Base-by-base conservation (phyloP, 139 green algal species). In the Chlamydomonas sp. region DNA sequence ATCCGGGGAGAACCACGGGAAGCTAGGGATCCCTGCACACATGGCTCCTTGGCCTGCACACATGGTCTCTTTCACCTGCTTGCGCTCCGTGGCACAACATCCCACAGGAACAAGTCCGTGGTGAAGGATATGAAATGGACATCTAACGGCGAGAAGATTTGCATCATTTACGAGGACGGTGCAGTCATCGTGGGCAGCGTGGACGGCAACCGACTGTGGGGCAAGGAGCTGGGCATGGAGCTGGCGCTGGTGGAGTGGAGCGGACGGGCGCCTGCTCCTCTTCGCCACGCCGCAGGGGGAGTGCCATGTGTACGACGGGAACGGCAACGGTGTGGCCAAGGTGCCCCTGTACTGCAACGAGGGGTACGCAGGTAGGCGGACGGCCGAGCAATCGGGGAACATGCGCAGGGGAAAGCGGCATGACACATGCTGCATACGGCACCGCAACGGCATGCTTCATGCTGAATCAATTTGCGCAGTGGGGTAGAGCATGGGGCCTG, bases 121-220 rank as follows among this genome's bases (percentile, higher is more conserved):
- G 96, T 98, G 49, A 82, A 80, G 2, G 96, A 97, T 90, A 96
- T 98, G 95, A 90, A 93, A 71, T 98, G 96, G 96, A 96, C 94
- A 1, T 86, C 92, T 18, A 94, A 95, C 63, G 95, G 96, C 63
- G 91, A 96, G 84, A 96, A 96, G 82, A 97, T 98, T 83, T 97
- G 95, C 93, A 97, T 98, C 63, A 87, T 91, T 3, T 98, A 98
- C 77, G 92, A 96, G 85, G 96, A 98, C 80, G 96, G 95, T 5
- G 95, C 96, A 14, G 95, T 97, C 59, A 98, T 98, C 64, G 95
- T 98, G 49, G 96, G 95, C 77, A 92, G 82, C 67, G 91, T 96
- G 59, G 94, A 98, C 83, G 96, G 96, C 75, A 97, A 97, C 90
- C 92, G 95, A 14, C 90, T 98, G 72, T 98, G 96, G 96, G 94